These are phyloP conservation scores for Gossypium schwendimanii DNA, from an alignment of 441 rosid species.

Conservation along the genomic window DNA sequence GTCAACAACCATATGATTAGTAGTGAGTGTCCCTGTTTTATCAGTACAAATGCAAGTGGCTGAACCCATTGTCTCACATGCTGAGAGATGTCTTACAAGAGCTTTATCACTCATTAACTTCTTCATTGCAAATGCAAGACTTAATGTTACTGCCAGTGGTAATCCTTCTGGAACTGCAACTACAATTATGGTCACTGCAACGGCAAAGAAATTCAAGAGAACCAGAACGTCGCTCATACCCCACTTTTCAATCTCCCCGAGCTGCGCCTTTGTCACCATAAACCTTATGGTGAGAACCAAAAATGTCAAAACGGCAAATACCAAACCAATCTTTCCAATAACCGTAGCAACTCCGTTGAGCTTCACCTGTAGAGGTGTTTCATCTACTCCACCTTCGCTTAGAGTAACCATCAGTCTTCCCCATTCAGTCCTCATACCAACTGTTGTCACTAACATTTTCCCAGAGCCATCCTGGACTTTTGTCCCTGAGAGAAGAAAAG, in stretches of 20 bases:
- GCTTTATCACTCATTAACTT: slow-evolving; percentile 44
- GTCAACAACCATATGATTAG: slow-evolving; percentile 40
- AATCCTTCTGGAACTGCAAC: slow-evolving; percentile 51
- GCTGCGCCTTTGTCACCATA: slow-evolving; percentile 29
- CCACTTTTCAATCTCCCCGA: slow-evolving; percentile 33
- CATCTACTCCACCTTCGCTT: slow-evolving; percentile 43
- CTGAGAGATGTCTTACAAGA: slow-evolving; percentile 45
- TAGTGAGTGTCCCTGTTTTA: slow-evolving; percentile 46
- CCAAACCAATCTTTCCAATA: slow-evolving; percentile 46
- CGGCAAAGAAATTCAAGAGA: slow-evolving; percentile 39
- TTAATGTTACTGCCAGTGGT: slow-evolving; percentile 45
- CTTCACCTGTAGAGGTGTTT: slow-evolving; percentile 50
- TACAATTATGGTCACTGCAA: slow-evolving; percentile 43
- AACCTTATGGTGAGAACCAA: slow-evolving; percentile 31
- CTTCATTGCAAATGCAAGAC: slow-evolving; percentile 54
- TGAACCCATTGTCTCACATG: slow-evolving; percentile 53
- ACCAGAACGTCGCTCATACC: slow-evolving; percentile 31
- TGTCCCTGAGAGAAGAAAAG: slow-evolving; percentile 43
- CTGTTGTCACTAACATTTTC: slow-evolving; percentile 39
- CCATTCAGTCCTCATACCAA: slow-evolving; percentile 55
- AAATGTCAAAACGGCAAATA: slow-evolving; percentile 39
- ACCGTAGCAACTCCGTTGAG: slow-evolving; percentile 52
- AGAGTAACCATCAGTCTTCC: slow-evolving; percentile 46
- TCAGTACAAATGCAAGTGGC: slow-evolving; percentile 45
- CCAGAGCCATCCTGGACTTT: slow-evolving; percentile 49